Conservation (phyloP, 2,329 filamentous ascomycete genomes). For the Diaporthe sp. region DNA sequence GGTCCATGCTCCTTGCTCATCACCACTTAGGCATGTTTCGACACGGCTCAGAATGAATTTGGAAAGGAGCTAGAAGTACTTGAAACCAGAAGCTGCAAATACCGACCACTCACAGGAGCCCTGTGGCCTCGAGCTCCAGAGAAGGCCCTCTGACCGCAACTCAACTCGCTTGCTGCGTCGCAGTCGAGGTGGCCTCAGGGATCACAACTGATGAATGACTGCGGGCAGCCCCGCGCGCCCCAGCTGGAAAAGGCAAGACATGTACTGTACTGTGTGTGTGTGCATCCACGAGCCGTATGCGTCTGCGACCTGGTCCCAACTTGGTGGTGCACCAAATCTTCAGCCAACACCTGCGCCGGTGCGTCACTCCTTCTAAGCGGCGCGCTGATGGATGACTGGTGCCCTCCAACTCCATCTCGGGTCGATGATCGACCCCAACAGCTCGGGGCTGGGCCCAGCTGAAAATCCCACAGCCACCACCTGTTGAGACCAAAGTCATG, state of each 20-base stretch:
- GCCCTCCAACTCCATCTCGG: conserved; percentile 23
- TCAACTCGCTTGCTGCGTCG: conserved; percentile 9
- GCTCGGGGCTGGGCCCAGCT: conserved; percentile 35
- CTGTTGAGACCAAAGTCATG: conserved; percentile 29
- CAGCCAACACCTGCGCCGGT: conserved; percentile 20
- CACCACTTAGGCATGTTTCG: conserved; percentile 37
- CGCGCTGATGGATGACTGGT: conserved; percentile 1
- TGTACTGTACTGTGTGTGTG: not conserved
- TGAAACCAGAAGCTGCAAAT: conserved; percentile 38
- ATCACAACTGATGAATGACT: conserved; percentile 23
- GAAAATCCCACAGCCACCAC: conserved; percentile 36
- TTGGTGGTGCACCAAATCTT: conserved; percentile 27
- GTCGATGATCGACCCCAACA: conserved; percentile 27
- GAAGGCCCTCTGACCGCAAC: conserved; percentile 14
- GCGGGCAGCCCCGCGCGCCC: conserved; percentile 18
- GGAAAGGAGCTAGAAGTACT: conserved; percentile 42
- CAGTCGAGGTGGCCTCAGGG: conserved; percentile 17
- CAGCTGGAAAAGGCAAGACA: conserved; percentile 26
- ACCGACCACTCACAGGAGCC: conserved; percentile 21
- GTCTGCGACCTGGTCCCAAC: conserved; percentile 8
- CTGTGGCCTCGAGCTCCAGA: conserved; percentile 19
- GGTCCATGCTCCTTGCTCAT: conserved; percentile 34
- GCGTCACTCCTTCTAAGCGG: conserved; percentile 18
- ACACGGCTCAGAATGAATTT: conserved; percentile 37
- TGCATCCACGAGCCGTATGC: conserved; percentile 15